phyloP scores from a whole-genome alignment of 805 yeast genomes.

The Myxozyma kluyveri region DNA sequence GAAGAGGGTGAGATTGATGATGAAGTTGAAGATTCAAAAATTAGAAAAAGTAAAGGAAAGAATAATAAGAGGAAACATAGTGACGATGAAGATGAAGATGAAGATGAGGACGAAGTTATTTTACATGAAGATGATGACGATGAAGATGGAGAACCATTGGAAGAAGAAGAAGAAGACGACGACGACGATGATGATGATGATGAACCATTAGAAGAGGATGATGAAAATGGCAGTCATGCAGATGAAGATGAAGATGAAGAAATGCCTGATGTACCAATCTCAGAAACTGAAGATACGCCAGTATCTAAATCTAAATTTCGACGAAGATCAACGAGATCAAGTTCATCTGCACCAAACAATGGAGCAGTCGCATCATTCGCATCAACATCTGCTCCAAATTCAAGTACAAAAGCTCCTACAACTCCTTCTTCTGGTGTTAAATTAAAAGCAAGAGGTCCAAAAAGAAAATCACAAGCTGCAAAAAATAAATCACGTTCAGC shows the following conservation, averaged over 20 bases:
- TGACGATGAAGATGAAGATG: conserved; percentile 18
- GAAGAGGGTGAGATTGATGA: conserved; percentile 23
- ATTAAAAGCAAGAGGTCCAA: background rate
- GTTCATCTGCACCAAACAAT: background rate
- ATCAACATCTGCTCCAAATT: background rate
- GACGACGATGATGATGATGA: conserved; percentile 4
- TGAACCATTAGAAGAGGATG: conserved; percentile 13
- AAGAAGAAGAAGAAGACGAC: conserved; percentile 8
- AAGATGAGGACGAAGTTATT: conserved; percentile 11
- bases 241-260: conserved; percentile 12
- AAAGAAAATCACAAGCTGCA: background rate
- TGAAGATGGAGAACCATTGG: conserved; percentile 18
- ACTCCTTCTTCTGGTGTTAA: background rate
- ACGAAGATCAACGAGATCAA: background rate
- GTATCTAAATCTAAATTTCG: background rate
- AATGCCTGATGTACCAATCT: background rate
- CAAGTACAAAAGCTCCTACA: no score
- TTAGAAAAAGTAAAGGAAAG: background rate
- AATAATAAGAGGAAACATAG: conserved; percentile 5
- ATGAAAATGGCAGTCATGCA: conserved; percentile 6
- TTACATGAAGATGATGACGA: conserved; percentile 13
- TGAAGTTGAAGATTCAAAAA: conserved; percentile 4
- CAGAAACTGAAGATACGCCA: background rate
- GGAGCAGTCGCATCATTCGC: no score
- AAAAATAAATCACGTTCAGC: background rate